Evolutionary conservation across 345 rosid species (phyloP), one percentile per base, ranked within the genome.

Genomic region (Eutrema heterophyllum): DNA sequence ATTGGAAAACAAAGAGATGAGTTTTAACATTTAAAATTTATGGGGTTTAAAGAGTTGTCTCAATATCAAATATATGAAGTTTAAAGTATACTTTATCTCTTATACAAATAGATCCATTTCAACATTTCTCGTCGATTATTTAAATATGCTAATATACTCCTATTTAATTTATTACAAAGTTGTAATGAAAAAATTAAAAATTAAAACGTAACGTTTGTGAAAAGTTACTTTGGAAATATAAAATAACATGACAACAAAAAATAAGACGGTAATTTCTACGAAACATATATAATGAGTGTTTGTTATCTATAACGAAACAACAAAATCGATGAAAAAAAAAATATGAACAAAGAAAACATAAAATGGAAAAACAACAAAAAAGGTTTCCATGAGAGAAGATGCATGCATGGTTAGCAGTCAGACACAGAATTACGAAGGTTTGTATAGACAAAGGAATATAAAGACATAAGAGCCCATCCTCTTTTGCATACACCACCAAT

Each of bases 381-480:
- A 50, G 0, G 18, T 26, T 59, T 14, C 5, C 16, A 26, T 9
- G 27, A 72, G 57, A 48, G 67, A 67, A 67, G 78, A 67, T 74
- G 73, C 72, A 67, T 74, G 78, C 72, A 74, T 74, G 43, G 16
- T 66, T 66, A 49, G 8, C 46, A 6, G 60, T 73, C 59, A 66
- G 2, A 27, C n/a, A 57, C 66, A 65, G 8, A 38, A 1, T 27
- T 57, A 74, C 66, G 78, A 46, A 38, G 48, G 67, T 29, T 56
- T 74, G 44, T 36, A 58, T 0, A 56, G 60, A 66, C 60, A 74
- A 66, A 38, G 13, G 26, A 29, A 73, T 46, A 46, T 38, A 29
- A 46, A 73, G 49, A 56, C 58, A 66, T 2, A 36, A 45, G 58
- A 46, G 16, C 59, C 78, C 78, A 56, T 73, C 51, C 41, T 29